Conservation (phyloP, 176 grass and related monocot genomes). For the Oryza australiensis region DNA sequence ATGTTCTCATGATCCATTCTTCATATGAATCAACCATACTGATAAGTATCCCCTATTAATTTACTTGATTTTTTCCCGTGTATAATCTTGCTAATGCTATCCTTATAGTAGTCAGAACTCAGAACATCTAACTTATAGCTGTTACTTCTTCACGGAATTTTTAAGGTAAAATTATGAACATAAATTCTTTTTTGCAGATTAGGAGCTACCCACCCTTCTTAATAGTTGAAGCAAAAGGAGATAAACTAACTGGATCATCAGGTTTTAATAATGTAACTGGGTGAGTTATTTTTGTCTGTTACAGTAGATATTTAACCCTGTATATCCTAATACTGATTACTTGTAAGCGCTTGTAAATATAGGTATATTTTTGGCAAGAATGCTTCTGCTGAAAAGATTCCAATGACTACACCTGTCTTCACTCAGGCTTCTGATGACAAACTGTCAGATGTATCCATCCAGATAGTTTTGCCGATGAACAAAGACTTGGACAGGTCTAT, state of each 20-base stretch:
- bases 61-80: neutral
- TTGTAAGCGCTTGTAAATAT: conserved; percentile 23
- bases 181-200: conserved; percentile 52
- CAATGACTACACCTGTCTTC: conserved; percentile 97
- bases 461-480: conserved; percentile 70
- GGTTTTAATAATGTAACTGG: conserved; percentile 92
- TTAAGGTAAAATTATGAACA: conserved; percentile 20
- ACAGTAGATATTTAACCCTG: neutral
- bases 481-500: conserved; percentile 74
- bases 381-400: conserved; percentile 81
- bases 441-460: conserved; percentile 83
- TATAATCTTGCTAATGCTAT: neutral
- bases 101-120: neutral
- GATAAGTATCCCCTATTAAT: neutral
- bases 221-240: conserved; percentile 86
- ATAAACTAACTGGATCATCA: conserved; percentile 87
- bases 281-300: conserved; percentile 43
- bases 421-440: conserved; percentile 74
- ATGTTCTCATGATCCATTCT: conserved; percentile 16
- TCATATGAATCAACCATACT: neutral
- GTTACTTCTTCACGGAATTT: neutral
- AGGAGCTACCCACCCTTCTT: conserved; percentile 75
- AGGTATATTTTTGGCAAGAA: conserved; percentile 98
- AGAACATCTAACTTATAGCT: neutral
- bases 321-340: neutral